Percentiles rank a stretch among this genome's conserved stretches.
Evolutionary conservation across 2,329 filamentous ascomycete species (phyloP).

Genomic region (Penicillium crustosum): DNA sequence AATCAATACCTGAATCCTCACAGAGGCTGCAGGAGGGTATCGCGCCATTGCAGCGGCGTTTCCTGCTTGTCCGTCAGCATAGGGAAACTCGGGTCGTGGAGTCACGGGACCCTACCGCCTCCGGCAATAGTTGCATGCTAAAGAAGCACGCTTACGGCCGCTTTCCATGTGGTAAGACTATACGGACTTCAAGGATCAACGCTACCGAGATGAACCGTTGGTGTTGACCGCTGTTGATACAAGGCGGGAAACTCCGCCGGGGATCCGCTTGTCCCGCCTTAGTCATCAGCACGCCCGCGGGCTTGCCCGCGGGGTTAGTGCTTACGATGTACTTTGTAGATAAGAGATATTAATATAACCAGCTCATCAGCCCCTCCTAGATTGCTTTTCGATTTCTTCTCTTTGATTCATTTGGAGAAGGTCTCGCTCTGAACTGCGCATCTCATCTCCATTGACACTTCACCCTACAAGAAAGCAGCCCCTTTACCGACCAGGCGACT

Average conservation of each 20-base stretch:
- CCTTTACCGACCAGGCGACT: not conserved
- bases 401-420: not conserved
- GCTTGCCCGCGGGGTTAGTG: not conserved
- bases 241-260: conserved; percentile 2
- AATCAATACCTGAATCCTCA: conserved; percentile 7
- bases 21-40: conserved; percentile 6
- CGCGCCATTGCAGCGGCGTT: conserved; percentile 10
- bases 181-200: not conserved
- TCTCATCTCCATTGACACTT: not conserved
- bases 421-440: too few species aligned
- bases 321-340: not conserved
- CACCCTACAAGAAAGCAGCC: not conserved
- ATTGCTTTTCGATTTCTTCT: not conserved
- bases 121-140: conserved; percentile 7
- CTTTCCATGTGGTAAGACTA: not conserved
- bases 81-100: not conserved
- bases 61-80: not conserved
- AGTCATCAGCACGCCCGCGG: not conserved
- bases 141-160: conserved; percentile 2
- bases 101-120: not conserved
- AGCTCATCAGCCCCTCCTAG: not conserved
- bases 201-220: not conserved
- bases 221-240: not conserved
- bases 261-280: conserved; percentile 1
- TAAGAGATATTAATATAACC: not conserved